Evolutionary conservation across 2,329 filamentous ascomycete genomes (phyloP), one percentile per base, ranked within the genome.

Genomic region (Kalaharituber pfeilii): DNA sequence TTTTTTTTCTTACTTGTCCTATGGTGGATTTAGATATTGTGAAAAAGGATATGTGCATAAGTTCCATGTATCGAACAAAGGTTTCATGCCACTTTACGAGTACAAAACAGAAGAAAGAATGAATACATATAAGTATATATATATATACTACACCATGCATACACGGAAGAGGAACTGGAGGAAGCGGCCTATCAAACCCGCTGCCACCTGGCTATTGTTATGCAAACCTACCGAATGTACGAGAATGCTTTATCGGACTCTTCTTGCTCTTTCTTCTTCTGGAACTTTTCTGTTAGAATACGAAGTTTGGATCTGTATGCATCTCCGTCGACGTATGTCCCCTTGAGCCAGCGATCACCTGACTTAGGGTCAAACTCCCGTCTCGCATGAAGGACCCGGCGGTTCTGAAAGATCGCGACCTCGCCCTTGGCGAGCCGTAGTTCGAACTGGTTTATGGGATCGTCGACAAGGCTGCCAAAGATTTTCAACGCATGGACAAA

Each of bases 371-470:
- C 79, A 67, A 96, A 96, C 27, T 79, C 77, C 15, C 73, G 75
- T 3, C 91, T 74, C 0, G 87, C 89, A 70, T 96, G 91, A 65
- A 94, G 68, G n/a, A 94, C 74, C 18, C 89, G 75, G 56, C 79
- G 70, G 65, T 96, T 96, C 66, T 94, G 82, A 65, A 98, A 96
- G n/a, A 98, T 75, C 11, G 88, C 87, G 65, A 86, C 94, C 64
- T 94, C 84, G 2, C 89, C 91, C 3, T 84, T 79, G 53, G 79
- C 71, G 67, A 95, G 72, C 67, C 82, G 82, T 56, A 82, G 73
- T 70, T 89, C 75, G 64, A 81, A 82, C 52, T 86, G 68, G 56
- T 77, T 77, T 3, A 70, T 65, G 0, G 73, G 69, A 0, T 71
- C 65, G 59, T 85, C 80, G 24, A 91, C 68, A 0, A 76, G 60